These are phyloP conservation scores for Phytopythium delawarense DNA, from an alignment of 352 stramenopile species.

Conservation along the genomic window DNA sequence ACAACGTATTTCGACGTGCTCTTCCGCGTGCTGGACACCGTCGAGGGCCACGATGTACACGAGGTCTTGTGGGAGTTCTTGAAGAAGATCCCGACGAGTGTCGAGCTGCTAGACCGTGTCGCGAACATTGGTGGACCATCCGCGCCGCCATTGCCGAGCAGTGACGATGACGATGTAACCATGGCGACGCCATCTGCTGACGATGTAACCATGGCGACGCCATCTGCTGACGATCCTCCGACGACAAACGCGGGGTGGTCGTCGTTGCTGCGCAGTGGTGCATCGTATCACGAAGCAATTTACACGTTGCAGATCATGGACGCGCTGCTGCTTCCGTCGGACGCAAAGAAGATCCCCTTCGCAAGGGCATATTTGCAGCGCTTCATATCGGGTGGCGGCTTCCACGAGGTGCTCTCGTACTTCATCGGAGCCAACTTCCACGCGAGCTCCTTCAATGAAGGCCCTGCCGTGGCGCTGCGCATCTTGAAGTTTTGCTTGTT, in stretches of 20 bases:
- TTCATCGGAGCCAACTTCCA: conserved; percentile 74
- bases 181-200: conserved; percentile 25
- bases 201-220: conserved; percentile 31
- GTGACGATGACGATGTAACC: conserved; percentile 30
- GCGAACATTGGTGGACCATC: conserved; percentile 37
- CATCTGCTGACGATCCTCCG: conserved; percentile 9
- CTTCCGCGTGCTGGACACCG: conserved; percentile 75
- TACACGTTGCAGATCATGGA: conserved; percentile 89
- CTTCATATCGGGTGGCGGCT: conserved; percentile 73
- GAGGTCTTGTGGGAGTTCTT: conserved; percentile 75
- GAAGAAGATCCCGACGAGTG: conserved; percentile 79
- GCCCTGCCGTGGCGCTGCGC: conserved; percentile 70
- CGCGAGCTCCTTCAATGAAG: conserved; percentile 78
- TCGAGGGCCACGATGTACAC: conserved; percentile 56
- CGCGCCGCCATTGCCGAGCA: conserved; percentile 7
- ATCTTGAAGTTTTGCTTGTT: conserved; percentile 86
- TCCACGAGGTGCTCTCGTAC: conserved; percentile 81
- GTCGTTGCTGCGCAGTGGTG: conserved; percentile 48
- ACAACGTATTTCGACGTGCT: conserved; percentile 78
- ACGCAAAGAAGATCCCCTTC: conserved; percentile 50
- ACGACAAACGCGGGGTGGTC: conserved; percentile 49
- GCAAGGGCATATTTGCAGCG: conserved; percentile 57
- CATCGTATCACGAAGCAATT: conserved; percentile 78
- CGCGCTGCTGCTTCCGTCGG: conserved; percentile 70
- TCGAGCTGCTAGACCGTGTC: conserved; percentile 56